phyloP scores from a whole-genome alignment of 2,329 filamentous ascomycete genomes.

The Sphaceloma murrayae region DNA sequence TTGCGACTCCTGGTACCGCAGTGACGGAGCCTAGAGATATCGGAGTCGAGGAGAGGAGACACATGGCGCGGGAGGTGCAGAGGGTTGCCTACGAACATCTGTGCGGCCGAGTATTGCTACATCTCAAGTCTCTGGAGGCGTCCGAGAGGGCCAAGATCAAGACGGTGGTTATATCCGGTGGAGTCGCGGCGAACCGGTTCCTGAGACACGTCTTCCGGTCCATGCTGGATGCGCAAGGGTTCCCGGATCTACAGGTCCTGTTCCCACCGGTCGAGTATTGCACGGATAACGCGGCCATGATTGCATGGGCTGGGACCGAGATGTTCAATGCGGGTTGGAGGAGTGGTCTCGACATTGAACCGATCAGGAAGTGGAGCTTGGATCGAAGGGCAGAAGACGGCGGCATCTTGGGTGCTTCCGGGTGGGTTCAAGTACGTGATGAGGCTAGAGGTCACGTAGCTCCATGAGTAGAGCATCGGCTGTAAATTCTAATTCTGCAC shows the following conservation, averaged over 20 bases:
- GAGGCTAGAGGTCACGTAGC: background rate
- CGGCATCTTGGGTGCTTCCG: conserved; percentile 53
- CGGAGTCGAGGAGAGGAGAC: conserved; percentile 51
- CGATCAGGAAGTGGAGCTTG: conserved; percentile 64
- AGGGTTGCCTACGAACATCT: conserved; percentile 80
- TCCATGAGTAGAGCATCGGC: background rate
- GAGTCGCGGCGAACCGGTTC: conserved; percentile 78
- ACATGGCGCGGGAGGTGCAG: conserved; percentile 66
- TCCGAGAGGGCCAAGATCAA: conserved; percentile 30
- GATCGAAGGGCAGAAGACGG: conserved; percentile 52
- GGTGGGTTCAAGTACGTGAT: conserved; percentile 16
- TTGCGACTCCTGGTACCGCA: conserved; percentile 24
- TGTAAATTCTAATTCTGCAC: background rate
- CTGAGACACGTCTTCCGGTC: conserved; percentile 52
- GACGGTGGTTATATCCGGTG: conserved; percentile 75
- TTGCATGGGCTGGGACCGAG: conserved; percentile 85
- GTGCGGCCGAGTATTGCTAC: conserved; percentile 59
- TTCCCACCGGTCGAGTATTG: conserved; percentile 72
- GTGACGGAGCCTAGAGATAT: conserved; percentile 32
- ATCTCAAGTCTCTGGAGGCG: conserved; percentile 20
- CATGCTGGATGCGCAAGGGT: conserved; percentile 60
- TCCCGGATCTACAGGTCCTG: conserved; percentile 50
- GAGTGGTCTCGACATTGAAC: conserved; percentile 50
- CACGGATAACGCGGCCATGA: conserved; percentile 96
- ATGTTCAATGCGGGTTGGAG: conserved; percentile 76